Percentiles rank a stretch among this genome's conserved stretches.
Conservation (phyloP, 371 early-diverging fungal species). For the Mortierella sp. region DNA sequence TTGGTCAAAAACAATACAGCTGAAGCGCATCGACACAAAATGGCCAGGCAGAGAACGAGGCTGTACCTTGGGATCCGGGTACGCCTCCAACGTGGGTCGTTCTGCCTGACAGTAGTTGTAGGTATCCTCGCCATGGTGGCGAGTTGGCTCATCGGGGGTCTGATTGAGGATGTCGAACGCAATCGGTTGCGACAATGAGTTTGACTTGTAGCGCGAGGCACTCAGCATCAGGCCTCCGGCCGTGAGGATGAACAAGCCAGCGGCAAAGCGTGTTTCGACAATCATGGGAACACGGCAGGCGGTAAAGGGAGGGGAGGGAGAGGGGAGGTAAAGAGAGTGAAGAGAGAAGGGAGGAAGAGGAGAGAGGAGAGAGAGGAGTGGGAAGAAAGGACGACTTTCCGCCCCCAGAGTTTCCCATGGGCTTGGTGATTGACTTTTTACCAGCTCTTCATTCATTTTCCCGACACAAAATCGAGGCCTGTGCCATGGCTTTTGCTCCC, state of each 20-base stretch:
- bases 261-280: slow-evolving; percentile 15
- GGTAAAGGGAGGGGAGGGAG: too few species aligned
- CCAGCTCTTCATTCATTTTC: slow-evolving; percentile 1
- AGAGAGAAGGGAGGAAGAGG: too few species aligned
- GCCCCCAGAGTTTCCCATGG: too few species aligned
- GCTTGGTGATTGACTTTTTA: too few species aligned
- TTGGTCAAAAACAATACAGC: too few species aligned
- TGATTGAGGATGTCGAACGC: slow-evolving; percentile 21
- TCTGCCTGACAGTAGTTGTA: slow-evolving; percentile 56
- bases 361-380: too few species aligned
- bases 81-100: slow-evolving; percentile 25
- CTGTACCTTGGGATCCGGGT: slow-evolving; percentile 40
- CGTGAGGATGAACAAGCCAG: slow-evolving; percentile 18
- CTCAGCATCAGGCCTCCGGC: slow-evolving; percentile 30
- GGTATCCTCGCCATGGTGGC: not conserved
- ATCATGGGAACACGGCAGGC: not conserved
- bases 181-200: slow-evolving; percentile 5
- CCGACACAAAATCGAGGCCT: slow-evolving; percentile 21
- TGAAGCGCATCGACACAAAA: too few species aligned
- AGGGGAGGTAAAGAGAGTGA: too few species aligned
- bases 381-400: too few species aligned
- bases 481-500: slow-evolving; percentile 38
- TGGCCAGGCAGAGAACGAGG: not conserved
- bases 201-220: slow-evolving; percentile 7
- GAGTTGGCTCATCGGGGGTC: slow-evolving; percentile 2